Percentiles rank a stretch among this genome's conserved stretches.
These are phyloP conservation scores for Heliocybe sulcata DNA, from an alignment of 1,284 basidiomycete species.

Conservation along the genomic window DNA sequence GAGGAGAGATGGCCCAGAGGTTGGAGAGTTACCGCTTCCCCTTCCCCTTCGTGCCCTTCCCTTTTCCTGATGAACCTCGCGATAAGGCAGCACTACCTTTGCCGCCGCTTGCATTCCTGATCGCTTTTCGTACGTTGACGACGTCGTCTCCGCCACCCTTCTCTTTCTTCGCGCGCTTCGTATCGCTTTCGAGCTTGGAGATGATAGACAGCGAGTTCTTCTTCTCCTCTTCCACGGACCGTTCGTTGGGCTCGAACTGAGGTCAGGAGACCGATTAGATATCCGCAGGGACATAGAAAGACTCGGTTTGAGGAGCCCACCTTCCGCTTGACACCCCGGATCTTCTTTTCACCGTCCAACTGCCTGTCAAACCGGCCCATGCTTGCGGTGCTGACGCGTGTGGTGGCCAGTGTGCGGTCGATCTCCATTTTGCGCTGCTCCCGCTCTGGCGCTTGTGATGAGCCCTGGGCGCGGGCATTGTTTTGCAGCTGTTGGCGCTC, in stretches of 20 bases:
- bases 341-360: conserved; percentile 87
- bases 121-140: conserved; percentile 83
- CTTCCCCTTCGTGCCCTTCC: not conserved
- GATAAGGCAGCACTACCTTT: conserved; percentile 53
- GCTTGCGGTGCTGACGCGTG: conserved; percentile 84
- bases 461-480: conserved; percentile 48
- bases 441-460: conserved; percentile 21
- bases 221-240: conserved; percentile 61
- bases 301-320: conserved; percentile 33
- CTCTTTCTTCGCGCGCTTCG: conserved; percentile 53
- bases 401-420: conserved; percentile 71
- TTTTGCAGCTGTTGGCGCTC: conserved; percentile 79
- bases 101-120: conserved; percentile 70
- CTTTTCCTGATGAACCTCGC: conserved; percentile 6
- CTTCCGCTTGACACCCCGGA: conserved; percentile 89
- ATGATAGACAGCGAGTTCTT: conserved; percentile 70
- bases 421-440: conserved; percentile 67
- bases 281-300: conserved; percentile 1
- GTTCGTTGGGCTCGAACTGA: conserved; percentile 80
- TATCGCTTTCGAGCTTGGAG: conserved; percentile 66
- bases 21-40: conserved; percentile 1
- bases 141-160: conserved; percentile 42
- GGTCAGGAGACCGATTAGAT: conserved; percentile 3
- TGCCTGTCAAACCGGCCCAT: conserved; percentile 90
- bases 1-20: not conserved